Percentiles rank a stretch among this genome's conserved stretches.
Conservation (phyloP, 495 filamentous ascomycete genomes). For the Aspergillus homomorphus region DNA sequence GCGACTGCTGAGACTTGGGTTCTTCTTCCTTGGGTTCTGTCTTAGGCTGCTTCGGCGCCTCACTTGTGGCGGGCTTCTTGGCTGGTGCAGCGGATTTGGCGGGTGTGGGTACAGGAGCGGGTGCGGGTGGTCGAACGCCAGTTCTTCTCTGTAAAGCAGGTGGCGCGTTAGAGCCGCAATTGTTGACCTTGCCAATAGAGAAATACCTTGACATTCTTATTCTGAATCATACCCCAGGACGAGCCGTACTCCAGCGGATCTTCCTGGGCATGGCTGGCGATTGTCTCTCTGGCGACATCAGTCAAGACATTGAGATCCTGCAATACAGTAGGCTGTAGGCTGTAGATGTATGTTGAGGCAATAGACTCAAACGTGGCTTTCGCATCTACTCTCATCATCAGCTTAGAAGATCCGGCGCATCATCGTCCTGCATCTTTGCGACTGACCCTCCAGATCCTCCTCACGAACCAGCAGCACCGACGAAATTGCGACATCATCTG, state of each 20-base stretch:
- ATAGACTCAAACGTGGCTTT: constrained; percentile 68
- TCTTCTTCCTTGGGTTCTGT: constrained; percentile 30
- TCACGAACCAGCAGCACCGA: constrained; percentile 74
- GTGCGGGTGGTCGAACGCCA: constrained; percentile 32
- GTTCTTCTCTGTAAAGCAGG: constrained; percentile 45
- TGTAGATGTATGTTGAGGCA: constrained; percentile 81
- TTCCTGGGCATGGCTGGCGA: constrained; percentile 51
- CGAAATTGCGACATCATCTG: constrained; percentile 38
- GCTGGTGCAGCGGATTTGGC: constrained; percentile 33
- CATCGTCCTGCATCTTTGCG: neutral
- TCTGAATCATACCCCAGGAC: constrained; percentile 68
- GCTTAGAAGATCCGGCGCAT: neutral
- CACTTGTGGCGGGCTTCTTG: constrained; percentile 32
- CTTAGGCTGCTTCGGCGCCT: constrained; percentile 24
- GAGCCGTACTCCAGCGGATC: constrained; percentile 59
- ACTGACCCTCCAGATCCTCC: constrained; percentile 70
- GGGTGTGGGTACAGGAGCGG: constrained; percentile 21
- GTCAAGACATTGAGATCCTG: constrained; percentile 75
- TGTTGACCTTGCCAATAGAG: neutral
- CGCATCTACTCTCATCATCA: constrained; percentile 48
- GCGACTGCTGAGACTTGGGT: constrained; percentile 26
- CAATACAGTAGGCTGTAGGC: constrained; percentile 65
- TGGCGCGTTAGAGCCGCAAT: constrained; percentile 14
- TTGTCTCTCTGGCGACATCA: constrained; percentile 60
- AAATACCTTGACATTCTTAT: constrained; percentile 57